Evolutionary conservation across 768 basidiomycete genomes (phyloP).

Genomic region (Phanerodontia chrysosporium): DNA sequence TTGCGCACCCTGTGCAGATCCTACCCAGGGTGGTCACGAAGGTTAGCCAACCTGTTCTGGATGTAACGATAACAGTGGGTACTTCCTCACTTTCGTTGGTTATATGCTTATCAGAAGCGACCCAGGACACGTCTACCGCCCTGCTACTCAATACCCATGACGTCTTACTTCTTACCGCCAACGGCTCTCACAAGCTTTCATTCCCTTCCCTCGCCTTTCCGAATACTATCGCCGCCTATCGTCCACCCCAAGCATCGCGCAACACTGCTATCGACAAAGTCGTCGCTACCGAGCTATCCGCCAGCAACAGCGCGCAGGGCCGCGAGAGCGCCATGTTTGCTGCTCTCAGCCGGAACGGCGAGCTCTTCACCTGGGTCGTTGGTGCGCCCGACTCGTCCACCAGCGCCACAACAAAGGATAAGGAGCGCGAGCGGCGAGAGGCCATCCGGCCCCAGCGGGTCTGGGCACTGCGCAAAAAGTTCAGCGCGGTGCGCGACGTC

Average conservation of each 20-base stretch:
- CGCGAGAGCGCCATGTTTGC: slow-evolving; percentile 55
- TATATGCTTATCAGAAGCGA: background rate
- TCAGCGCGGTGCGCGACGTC: slow-evolving; percentile 80
- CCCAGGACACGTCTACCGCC: slow-evolving; percentile 76
- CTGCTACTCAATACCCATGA: slow-evolving; percentile 78
- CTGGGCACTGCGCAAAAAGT: slow-evolving; percentile 86
- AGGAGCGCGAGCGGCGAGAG: slow-evolving; percentile 28
- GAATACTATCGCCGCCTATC: slow-evolving; percentile 69
- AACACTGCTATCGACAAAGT: slow-evolving; percentile 77
- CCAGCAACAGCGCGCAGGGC: background rate
- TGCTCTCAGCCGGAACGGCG: slow-evolving; percentile 81
- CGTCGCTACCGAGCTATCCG: slow-evolving; percentile 53
- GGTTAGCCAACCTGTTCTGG: slow-evolving; percentile 63
- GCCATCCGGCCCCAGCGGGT: slow-evolving; percentile 79
- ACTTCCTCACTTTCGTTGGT: background rate
- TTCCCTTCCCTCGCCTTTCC: slow-evolving; percentile 81
- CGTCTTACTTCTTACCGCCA: slow-evolving; percentile 58
- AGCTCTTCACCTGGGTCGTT: slow-evolving; percentile 79
- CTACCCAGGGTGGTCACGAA: slow-evolving; percentile 79
- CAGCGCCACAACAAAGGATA: background rate
- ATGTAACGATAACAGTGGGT: slow-evolving; percentile 71
- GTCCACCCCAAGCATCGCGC: slow-evolving; percentile 72
- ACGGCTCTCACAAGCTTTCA: slow-evolving; percentile 62
- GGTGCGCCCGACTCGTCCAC: slow-evolving; percentile 27
- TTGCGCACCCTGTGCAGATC: slow-evolving; percentile 68